A percentile compares a stretch with the other conserved stretches of the same genome.
Conservation (phyloP, 208 protist genomes). For the Acanthamoeba royreba region DNA sequence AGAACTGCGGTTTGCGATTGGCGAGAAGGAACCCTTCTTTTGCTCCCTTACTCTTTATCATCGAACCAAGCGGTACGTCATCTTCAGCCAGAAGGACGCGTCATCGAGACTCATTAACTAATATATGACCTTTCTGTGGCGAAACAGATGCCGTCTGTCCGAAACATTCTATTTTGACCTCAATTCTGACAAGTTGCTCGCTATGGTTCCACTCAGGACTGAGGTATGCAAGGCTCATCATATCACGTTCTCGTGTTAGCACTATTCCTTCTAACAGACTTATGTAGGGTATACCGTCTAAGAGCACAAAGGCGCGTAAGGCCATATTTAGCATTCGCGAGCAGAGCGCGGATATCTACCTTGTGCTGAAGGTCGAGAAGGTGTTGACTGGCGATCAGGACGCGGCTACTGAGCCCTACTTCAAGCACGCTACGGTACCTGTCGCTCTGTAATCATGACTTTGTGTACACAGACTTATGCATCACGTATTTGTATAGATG, state of each 20-base stretch:
- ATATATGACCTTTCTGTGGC: no score
- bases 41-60: conserved; percentile 3
- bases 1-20: background rate
- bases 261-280: background rate
- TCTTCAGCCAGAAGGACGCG: no score
- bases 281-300: background rate
- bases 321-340: background rate
- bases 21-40: conserved; percentile 26
- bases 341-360: background rate
- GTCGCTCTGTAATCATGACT: no score
- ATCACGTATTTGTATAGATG: background rate
- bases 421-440: conserved; percentile 35
- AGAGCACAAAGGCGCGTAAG: conserved; percentile 20
- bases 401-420: background rate
- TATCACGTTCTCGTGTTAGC: no score
- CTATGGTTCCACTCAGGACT: background rate
- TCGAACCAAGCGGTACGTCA: background rate
- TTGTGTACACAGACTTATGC: no score
- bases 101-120: no score
- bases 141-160: background rate
- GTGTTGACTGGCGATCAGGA: background rate
- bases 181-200: background rate
- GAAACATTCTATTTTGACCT: conserved; percentile 40
- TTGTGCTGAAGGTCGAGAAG: conserved; percentile 12
- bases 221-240: background rate